Base-by-base conservation (phyloP, 1,139 yeast genomes). In the Magnusiomyces sp. region DNA sequence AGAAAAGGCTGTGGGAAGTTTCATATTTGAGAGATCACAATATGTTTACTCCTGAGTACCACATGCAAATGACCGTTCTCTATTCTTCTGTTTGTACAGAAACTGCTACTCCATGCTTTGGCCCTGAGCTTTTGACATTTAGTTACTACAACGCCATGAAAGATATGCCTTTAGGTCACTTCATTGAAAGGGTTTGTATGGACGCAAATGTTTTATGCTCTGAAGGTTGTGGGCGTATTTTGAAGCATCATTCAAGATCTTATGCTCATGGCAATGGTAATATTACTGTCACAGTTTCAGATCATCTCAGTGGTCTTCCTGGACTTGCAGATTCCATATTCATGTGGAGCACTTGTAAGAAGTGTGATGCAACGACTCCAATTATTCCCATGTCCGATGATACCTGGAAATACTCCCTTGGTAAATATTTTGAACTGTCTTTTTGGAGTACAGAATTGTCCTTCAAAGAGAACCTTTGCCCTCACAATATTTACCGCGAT, bases 301-400 rank as follows among this genome's bases (percentile, higher is more conserved):
- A 73, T 50, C 75, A 70, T 52, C 74, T 76, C 16, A 73, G 81
- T 39, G 70, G 75, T 16, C 63, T 82, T 2, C 81, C 87, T 0
- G 80, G 81, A 9, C 69, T 80, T 43, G 81, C 80, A 53, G 77
- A 82, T 58, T 77, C 77, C n/a, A 79, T 94, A 46, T 71, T 89
- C 46, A 83, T 90, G 74, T 94, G 98, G 98, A 86, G 95, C 63
- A 81, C 78, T 56, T 94, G 99, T 66, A 86, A 83, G 52, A 74
- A 73, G 48, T 94, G 99, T 64, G 77, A 80, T 17, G 76, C 74
- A 44, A 74, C 84, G 0, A 82, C 95, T 2, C 95, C 97, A 0
- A 81, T 86, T 13, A 70, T 81, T 23, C 86, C 88, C n/a, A 80
- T 94, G 84, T 84, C 87, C 58, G 92, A 88, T 49, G 83, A 83